phyloP scores from a whole-genome alignment of 2,329 filamentous ascomycete genomes.

The Biscogniauxia marginata region DNA sequence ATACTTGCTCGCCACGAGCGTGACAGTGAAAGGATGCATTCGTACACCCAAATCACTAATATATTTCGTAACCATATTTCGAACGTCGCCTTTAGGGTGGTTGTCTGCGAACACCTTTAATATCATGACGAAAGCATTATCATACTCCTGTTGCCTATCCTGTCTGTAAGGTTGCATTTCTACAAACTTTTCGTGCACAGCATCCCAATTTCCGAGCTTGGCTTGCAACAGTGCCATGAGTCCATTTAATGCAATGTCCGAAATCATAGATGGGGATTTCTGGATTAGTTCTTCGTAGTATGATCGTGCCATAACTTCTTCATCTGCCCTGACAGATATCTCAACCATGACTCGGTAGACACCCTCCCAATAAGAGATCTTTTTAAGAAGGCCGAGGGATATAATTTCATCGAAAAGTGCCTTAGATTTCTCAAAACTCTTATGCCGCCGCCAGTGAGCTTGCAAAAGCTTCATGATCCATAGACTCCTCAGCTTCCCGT shows the following conservation, averaged over 20 bases:
- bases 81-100: conserved; percentile 40
- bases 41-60: conserved; percentile 35
- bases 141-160: conserved; percentile 21
- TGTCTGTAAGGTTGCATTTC: conserved; percentile 18
- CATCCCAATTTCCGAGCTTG: conserved; percentile 41
- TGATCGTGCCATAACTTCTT: conserved; percentile 30
- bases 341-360: conserved; percentile 42
- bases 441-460: conserved; percentile 33
- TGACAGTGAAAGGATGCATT: conserved; percentile 38
- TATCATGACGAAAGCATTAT: conserved; percentile 37
- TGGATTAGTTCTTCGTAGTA: conserved; percentile 30
- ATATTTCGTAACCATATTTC: conserved; percentile 40
- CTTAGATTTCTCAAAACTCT: conserved; percentile 25
- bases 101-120: conserved; percentile 38
- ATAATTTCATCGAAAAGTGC: conserved; percentile 30
- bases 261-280: conserved; percentile 24
- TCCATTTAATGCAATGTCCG: conserved; percentile 36
- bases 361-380: conserved; percentile 27
- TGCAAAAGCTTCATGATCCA: conserved; percentile 40
- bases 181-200: conserved; percentile 35
- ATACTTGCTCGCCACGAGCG: conserved; percentile 44
- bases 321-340: conserved; percentile 37
- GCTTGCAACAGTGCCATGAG: conserved; percentile 38
- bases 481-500: conserved; percentile 26
- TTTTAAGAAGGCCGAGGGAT: conserved; percentile 22